Evolutionary conservation across 371 early-diverging fungal species (phyloP), one percentile per base, ranked within the genome.

Genomic region (Lichtheimia corymbifera): DNA sequence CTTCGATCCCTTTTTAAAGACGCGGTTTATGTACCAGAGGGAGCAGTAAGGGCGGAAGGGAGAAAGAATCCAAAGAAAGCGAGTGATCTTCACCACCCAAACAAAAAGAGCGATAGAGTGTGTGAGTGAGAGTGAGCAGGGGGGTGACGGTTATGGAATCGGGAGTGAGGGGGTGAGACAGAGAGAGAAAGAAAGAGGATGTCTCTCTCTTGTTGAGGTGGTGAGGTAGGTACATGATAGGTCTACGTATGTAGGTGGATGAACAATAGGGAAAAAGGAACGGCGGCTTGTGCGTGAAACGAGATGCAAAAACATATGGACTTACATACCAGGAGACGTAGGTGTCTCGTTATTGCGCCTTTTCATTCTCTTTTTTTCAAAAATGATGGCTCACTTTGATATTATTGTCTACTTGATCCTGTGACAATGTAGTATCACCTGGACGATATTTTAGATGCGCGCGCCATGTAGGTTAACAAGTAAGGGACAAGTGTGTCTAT

Each of bases 231-330:
- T 35, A 35, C 35, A 35, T 35, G 0, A 28, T 28, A 11, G 35
- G 2, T 35, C 9, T 9, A 35, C 35, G 11, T 35, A 35, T 35
- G 35, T 35, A 35, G 35, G 35, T 35, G 35, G 35, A 35, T 35
- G 35, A 35, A 35, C 35, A 35, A 27, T 11, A 54, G 30, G 42
- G 55, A 42, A 55, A 55, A 25, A 56, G 57, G 57, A 28, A 56
- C 40, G 45, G 57, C 57, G 57, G 57, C 45, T 56, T 56, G 57
- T 44, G 57, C 57, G 57, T 56, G 57, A 22, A 44, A 44, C 22
- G 25, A 52, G 52, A 52, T 52, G 28, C 17, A 22, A 24, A 27
- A 56, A n/a, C 57, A 56, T 56, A 56, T 56, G 57, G 14, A 56
- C 57, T 42, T 56, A 56, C 57, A 56, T 56, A 56, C 27, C 40